Base-by-base conservation (phyloP, 345 rosid genomes). In the Erysimum cheiranthoides region DNA sequence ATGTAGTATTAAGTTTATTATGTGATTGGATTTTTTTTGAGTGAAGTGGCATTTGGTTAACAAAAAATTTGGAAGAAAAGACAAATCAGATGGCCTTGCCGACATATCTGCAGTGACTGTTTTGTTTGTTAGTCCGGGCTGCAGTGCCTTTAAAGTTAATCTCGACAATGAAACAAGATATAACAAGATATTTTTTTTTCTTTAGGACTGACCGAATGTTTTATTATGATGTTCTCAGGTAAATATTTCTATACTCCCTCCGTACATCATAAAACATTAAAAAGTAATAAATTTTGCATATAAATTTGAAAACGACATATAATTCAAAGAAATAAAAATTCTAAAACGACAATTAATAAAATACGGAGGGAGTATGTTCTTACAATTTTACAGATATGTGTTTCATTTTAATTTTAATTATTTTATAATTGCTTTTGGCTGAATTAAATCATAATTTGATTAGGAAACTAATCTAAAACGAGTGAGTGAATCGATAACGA, bases 61-160 rank as follows among this genome's bases (percentile, higher is more conserved):
- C 66, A 45, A 34, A 35, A 16, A 45, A 0, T 18, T 46, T 46
- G 28, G 56, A 71, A 32, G 46, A 56, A 45, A 70, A 42, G 65
- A 58, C 31, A 68, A 58, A 8, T 2, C 5, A 12, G 25, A 14
- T 71, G 35, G 16, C n/a, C 4, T 72, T 72, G 39, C 61, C 31
- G 76, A 72, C 69, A 38, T 10, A 28, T 27, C 9, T 21, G 49
- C 60, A 27, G 5, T 60, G 59, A 25, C 50, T 38, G 50, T 40
- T 61, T 4, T 25, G 12, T 40, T 25, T 40, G 34, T 42, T 27
- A 13, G 21, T 21, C 1, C 65, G 21, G n/a, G 60, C 3, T 5
- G 59, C 49, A 60, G 0, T 21, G 36, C 21, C 49, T 47, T 21
- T 10, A 12, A 6, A 68, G 5, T 21, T 8, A 27, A 25, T 50